Percentiles rank a stretch among this genome's conserved stretches.
Conservation (phyloP, 305 asterid genomes). For the Fraxinus paxiana region DNA sequence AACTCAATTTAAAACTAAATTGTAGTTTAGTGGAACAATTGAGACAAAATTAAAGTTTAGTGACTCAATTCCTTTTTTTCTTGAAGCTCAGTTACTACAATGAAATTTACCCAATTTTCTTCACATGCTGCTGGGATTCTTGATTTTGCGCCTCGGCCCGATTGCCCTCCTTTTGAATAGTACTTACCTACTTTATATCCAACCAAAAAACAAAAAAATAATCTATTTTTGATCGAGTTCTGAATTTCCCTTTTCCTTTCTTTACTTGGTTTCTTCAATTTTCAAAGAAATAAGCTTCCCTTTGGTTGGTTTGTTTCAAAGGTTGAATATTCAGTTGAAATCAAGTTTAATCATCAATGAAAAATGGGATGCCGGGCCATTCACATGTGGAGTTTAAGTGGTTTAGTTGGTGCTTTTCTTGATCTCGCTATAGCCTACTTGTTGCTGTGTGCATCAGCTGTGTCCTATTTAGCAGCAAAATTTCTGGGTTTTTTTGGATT, state of each 20-base stretch:
- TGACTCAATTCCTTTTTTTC: not conserved
- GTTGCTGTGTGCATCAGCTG: constrained; percentile 68
- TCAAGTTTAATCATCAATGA: constrained; percentile 25
- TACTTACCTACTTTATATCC: not conserved
- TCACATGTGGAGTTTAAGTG: constrained; percentile 63
- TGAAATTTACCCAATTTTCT: not conserved
- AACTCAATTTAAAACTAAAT: not conserved
- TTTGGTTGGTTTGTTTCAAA: constrained; percentile 3
- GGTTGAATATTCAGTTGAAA: constrained; percentile 17
- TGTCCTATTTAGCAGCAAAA: constrained; percentile 57
- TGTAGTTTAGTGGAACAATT: not conserved
- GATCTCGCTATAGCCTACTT: constrained; percentile 76
- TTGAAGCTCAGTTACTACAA: not conserved
- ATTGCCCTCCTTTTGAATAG: not conserved
- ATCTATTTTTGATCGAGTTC: not conserved
- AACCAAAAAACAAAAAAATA: not conserved
- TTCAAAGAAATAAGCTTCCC: not conserved
- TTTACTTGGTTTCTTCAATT: not conserved
- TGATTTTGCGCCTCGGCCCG: not conserved
- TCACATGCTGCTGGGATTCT: not conserved
- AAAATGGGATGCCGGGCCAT: constrained; percentile 59
- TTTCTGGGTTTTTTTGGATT: constrained; percentile 66
- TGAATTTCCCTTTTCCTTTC: not conserved
- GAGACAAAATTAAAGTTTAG: not conserved
- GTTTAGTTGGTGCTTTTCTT: constrained; percentile 71